Evolutionary conservation across 2,329 filamentous ascomycete species (phyloP).

Genomic region (Alternaria infectoria): DNA sequence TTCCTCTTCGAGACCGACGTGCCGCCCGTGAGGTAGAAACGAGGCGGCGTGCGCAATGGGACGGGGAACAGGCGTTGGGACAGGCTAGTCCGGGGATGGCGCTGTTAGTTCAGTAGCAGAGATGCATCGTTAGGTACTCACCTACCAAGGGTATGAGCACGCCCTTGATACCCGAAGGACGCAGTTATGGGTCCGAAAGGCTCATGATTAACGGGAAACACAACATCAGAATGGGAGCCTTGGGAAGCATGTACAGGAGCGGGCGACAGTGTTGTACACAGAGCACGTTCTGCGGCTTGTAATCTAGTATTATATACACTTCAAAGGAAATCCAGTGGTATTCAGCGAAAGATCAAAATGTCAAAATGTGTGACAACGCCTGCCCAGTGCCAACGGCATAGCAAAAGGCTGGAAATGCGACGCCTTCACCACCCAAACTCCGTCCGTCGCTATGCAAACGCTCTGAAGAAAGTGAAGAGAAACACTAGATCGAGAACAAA

Average conservation of each 20-base stretch:
- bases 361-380: background rate
- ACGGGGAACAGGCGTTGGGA: background rate
- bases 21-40: background rate
- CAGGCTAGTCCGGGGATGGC: background rate
- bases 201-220: background rate
- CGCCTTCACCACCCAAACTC: background rate
- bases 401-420: background rate
- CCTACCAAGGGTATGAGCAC: background rate
- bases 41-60: background rate
- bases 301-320: background rate
- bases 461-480: background rate
- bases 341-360: background rate
- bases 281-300: background rate
- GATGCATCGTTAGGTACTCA: background rate
- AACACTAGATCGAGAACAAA: background rate
- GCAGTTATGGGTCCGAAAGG: background rate
- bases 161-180: background rate
- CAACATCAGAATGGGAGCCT: background rate
- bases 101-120: background rate
- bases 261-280: background rate
- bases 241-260: background rate
- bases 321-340: background rate
- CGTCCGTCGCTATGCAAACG: conserved; percentile 16
- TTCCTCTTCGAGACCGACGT: background rate
- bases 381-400: background rate